These are phyloP conservation scores for Fusarium ramigenum DNA, from an alignment of 2,329 filamentous ascomycete genomes.

Conservation along the genomic window DNA sequence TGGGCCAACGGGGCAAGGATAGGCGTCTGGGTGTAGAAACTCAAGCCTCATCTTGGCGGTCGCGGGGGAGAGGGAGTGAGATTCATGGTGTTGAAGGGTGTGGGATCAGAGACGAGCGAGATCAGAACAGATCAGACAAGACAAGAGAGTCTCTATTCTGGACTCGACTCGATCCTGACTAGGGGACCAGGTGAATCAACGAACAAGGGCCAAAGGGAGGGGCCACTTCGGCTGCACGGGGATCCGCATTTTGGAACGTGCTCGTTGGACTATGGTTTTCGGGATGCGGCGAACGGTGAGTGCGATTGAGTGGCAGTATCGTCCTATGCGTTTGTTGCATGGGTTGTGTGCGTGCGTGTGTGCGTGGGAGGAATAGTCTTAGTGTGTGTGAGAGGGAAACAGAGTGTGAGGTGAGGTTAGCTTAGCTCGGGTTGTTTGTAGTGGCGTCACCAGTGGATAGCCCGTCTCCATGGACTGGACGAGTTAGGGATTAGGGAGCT, in stretches of 20 bases:
- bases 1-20: slow-evolving; percentile 39
- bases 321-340: slow-evolving; percentile 9
- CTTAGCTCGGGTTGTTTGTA: slow-evolving; percentile 22
- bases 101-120: slow-evolving; percentile 18
- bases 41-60: slow-evolving; percentile 40
- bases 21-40: slow-evolving; percentile 31
- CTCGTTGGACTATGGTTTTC: slow-evolving; percentile 25
- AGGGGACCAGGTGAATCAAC: slow-evolving; percentile 8
- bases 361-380: slow-evolving; percentile 13
- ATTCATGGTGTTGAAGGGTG: slow-evolving; percentile 18
- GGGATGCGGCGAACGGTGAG: slow-evolving; percentile 32
- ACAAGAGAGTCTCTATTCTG: slow-evolving; percentile 18
- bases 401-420: slow-evolving; percentile 21
- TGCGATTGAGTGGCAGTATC: slow-evolving; percentile 15
- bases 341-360: neutral
- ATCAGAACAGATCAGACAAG: slow-evolving; percentile 30
- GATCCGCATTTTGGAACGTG: slow-evolving; percentile 38
- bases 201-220: slow-evolving; percentile 27
- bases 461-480: neutral
- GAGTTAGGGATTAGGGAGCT: slow-evolving; percentile 9
- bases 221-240: slow-evolving; percentile 43
- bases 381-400: neutral
- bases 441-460: slow-evolving; percentile 33
- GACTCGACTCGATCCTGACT: neutral
- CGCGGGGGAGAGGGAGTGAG: slow-evolving; percentile 41